phyloP scores from a whole-genome alignment of 306 rosid genomes.

The Amphicarpaea edgeworthii region DNA sequence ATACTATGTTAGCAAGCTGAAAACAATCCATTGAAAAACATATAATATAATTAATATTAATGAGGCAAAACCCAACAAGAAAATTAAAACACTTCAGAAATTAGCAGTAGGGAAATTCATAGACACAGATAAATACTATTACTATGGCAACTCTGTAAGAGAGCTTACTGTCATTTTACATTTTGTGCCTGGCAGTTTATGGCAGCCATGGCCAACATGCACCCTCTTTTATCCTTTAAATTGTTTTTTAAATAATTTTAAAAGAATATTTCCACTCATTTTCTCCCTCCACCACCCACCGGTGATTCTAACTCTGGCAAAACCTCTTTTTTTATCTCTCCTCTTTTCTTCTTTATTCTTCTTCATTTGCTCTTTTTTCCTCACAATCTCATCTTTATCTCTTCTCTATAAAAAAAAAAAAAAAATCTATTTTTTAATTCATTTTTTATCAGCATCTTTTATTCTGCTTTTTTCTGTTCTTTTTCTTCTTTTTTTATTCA shows the following conservation, averaged over 20 bases:
- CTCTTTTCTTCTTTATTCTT: not conserved
- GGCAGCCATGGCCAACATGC: not conserved
- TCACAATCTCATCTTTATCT: not conserved
- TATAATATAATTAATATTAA: conserved; percentile 30
- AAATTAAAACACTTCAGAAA: not conserved
- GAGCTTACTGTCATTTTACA: not conserved
- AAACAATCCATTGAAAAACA: conserved; percentile 36
- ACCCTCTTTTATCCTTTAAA: not conserved
- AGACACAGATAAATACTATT: not conserved
- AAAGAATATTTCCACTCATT: not conserved
- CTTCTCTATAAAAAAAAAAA: no score
- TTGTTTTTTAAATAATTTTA: not conserved
- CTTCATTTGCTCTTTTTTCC: not conserved
- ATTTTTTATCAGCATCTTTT: not conserved
- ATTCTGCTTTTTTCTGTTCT: not conserved
- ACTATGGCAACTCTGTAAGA: not conserved
- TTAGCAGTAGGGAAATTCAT: not conserved
- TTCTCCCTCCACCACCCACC: not conserved
- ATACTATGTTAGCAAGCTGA: conserved; percentile 81
- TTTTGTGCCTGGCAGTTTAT: not conserved
- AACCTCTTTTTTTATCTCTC: not conserved
- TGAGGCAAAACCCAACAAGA: conserved; percentile 23
- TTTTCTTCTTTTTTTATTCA: not conserved
- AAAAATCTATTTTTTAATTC: not conserved
- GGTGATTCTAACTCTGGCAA: not conserved